phyloP scores from a whole-genome alignment of 2,329 filamentous ascomycete species.

The Xylaria sp. region DNA sequence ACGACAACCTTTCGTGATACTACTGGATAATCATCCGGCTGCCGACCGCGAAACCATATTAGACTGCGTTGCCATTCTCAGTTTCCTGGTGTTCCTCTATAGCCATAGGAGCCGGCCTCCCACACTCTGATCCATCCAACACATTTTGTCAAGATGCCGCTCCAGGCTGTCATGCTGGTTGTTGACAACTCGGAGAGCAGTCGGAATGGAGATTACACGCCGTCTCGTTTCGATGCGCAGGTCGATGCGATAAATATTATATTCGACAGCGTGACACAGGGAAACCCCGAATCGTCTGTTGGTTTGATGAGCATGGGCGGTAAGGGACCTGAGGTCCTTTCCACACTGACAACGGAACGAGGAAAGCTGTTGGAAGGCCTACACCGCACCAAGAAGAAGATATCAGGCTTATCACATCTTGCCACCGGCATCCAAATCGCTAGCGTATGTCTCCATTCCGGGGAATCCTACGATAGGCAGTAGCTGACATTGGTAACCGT shows the following conservation, averaged over 20 bases:
- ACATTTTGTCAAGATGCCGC: constrained; percentile 79
- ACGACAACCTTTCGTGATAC: background rate
- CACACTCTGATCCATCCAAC: constrained; percentile 6
- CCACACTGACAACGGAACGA: constrained; percentile 94
- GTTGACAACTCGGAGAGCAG: constrained; percentile 99
- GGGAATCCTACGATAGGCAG: background rate
- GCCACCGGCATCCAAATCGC: constrained; percentile 96
- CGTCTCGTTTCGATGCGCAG: constrained; percentile 96
- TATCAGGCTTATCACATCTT: constrained; percentile 87
- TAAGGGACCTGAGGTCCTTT: constrained; percentile 95
- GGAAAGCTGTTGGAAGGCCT: constrained; percentile 94
- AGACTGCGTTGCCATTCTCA: background rate
- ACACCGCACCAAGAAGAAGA: constrained; percentile 90
- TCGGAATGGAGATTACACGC: constrained; percentile 92
- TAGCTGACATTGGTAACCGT: constrained; percentile 39
- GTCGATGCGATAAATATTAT: constrained; percentile 94
- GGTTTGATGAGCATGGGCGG: constrained; percentile 99
- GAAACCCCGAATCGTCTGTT: constrained; percentile 96
- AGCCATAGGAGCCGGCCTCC: background rate
- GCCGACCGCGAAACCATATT: background rate
- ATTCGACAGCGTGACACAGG: constrained; percentile 94
- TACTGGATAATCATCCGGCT: background rate
- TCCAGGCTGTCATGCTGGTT: constrained; percentile 99
- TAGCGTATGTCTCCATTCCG: constrained; percentile 69
- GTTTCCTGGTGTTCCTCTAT: background rate